Evolutionary conservation across 2,329 filamentous ascomycete species (phyloP), one percentile per base, ranked within the genome.

Genomic region (Diaporthe sp.): DNA sequence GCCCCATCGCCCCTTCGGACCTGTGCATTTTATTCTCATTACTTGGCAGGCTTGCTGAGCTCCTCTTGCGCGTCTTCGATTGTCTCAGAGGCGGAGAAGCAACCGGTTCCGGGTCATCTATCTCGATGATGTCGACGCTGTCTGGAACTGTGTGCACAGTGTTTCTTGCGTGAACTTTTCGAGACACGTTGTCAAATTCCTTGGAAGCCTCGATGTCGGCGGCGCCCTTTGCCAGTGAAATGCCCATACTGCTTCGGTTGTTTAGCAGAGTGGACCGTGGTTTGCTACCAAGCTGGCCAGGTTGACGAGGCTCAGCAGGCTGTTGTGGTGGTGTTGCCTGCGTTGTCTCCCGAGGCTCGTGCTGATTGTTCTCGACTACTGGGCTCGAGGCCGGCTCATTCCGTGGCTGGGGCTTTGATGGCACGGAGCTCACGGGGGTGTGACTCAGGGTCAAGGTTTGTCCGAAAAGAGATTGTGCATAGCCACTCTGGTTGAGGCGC

Each of bases 391-490:
- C 30, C 9, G 25, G 28, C 22, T 54, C 47, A 30, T 64, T 40
- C 25, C 17, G 76, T 66, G 71, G 67, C 61, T 55, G 79, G 58
- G 77, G 78, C 52, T 79, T 79, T 7, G 77, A 15, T 28, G 81
- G 77, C 35, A 80, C 79, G 54, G 82, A 84, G 77, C 82, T 85
- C 74, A 80, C 71, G 1, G 83, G 82, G 22, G 79, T 79, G 15
- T 80, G 82, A 10, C 85, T 87, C 22, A 89, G 80, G 7, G 81
- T 84, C 69, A 89, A 78, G 8, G 85, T 79, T 30, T 87, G 83
- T 5, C 88, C 88, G 77, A 89, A 89, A 4, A 90, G 80, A 77
- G 84, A 88, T 76, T 86, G 86, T 6, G 87, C 87, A 78, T 89
- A 89, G 6, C 87, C 86, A 74, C 79, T 84, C 22, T 67, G 73